Evolutionary conservation across 2,329 filamentous ascomycete genomes (phyloP).

Genomic region (Exophiala aquamarina): DNA sequence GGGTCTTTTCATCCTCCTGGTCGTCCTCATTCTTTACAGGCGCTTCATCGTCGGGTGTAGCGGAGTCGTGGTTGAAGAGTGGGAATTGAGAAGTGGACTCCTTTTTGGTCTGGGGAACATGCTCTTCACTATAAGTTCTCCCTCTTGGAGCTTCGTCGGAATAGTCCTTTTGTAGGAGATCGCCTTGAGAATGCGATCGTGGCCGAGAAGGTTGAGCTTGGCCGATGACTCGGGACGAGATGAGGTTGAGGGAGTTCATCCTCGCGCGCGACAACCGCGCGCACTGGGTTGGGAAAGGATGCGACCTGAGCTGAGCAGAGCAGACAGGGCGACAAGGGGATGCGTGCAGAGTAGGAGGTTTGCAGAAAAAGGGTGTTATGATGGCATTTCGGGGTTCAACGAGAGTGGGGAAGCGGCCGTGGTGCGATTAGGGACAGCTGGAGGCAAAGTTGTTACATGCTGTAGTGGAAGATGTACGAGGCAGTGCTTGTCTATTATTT

Average conservation of each 20-base stretch:
- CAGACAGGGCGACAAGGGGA: not conserved
- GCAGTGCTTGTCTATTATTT: too few relatives aligned
- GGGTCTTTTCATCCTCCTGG: conserved; percentile 63
- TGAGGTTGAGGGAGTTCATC: conserved; percentile 96
- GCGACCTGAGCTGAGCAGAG: not conserved
- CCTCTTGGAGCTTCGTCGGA: conserved; percentile 38
- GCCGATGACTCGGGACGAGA: conserved; percentile 77
- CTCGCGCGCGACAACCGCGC: conserved; percentile 12
- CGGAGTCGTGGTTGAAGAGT: conserved; percentile 20
- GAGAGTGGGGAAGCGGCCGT: not conserved
- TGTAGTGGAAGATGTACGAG: too few relatives aligned
- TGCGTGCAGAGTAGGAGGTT: not conserved
- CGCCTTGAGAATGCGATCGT: conserved; percentile 55
- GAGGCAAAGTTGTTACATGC: not conserved
- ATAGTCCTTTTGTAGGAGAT: conserved; percentile 36
- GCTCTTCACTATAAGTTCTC: conserved; percentile 44
- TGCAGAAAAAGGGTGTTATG: not conserved
- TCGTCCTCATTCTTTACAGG: conserved; percentile 48
- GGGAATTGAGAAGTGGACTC: conserved; percentile 32
- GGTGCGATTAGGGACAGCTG: not conserved
- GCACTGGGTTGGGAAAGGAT: not conserved
- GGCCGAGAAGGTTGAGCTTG: conserved; percentile 54
- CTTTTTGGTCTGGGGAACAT: conserved; percentile 35
- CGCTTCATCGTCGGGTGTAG: conserved; percentile 32
- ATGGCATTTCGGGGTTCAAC: not conserved